Evolutionary conservation across 768 basidiomycete genomes (phyloP).

Genomic region (button mushroom (Agaricus bisporus)): DNA sequence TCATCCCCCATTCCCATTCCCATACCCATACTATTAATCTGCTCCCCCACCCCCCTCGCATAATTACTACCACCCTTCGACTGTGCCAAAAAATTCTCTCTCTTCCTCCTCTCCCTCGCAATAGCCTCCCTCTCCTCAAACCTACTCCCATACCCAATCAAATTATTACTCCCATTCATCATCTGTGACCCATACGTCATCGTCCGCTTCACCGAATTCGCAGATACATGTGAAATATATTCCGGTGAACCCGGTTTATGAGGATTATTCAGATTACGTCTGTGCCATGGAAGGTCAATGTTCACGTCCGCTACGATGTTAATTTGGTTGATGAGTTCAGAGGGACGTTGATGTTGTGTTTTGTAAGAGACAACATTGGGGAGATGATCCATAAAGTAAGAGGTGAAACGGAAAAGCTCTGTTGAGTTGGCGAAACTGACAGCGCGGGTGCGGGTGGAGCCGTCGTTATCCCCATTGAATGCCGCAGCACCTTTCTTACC

Average conservation of each 20-base stretch:
- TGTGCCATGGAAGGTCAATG: neutral
- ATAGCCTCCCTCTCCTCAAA: too few species aligned
- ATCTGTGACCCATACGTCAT: too few species aligned
- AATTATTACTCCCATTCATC: too few species aligned
- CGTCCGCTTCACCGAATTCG: too few species aligned
- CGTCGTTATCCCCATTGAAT: neutral
- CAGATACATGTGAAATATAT: neutral
- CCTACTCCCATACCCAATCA: too few species aligned
- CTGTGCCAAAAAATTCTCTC: too few species aligned
- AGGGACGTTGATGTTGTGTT: neutral
- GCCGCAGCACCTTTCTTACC: too few species aligned
- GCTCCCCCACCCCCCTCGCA: too few species aligned
- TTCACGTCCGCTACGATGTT: neutral
- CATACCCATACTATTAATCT: neutral
- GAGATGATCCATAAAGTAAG: neutral
- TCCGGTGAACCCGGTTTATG: conserved; percentile 2
- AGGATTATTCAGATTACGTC: neutral
- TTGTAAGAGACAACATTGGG: neutral
- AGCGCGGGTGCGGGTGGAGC: neutral
- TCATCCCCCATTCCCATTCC: neutral
- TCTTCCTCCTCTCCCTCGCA: too few species aligned
- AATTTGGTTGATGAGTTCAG: neutral
- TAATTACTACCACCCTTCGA: too few species aligned
- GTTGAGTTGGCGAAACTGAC: neutral
- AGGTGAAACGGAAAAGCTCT: neutral